A percentile compares a stretch with the other conserved stretches of the same genome.
Conservation (phyloP, 768 basidiomycete species). For the Pulveroboletus frians region DNA sequence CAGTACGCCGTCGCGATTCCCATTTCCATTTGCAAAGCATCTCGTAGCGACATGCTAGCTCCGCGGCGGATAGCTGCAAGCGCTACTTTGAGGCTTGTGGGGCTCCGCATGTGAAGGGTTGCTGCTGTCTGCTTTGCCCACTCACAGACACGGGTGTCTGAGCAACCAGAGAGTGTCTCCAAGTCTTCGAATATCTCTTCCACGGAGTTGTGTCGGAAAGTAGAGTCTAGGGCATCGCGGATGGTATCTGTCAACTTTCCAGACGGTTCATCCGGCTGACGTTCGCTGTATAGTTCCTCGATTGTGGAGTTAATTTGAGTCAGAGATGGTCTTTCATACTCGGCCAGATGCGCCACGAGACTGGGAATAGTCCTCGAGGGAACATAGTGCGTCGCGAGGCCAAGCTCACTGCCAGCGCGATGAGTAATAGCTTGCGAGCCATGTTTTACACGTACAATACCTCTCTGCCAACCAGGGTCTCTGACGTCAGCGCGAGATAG, state of each 20-base stretch:
- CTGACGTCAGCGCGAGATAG: slow-evolving; percentile 86
- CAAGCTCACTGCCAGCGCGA: slow-evolving; percentile 60
- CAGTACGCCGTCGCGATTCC: slow-evolving; percentile 86
- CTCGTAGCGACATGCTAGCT: slow-evolving; percentile 52
- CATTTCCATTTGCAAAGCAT: slow-evolving; percentile 79
- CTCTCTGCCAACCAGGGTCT: slow-evolving; percentile 66
- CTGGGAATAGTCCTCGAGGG: slow-evolving; percentile 69
- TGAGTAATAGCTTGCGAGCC: slow-evolving; percentile 8
- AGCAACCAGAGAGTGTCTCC: slow-evolving; percentile 32
- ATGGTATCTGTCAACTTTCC: slow-evolving; percentile 52
- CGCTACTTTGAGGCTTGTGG: slow-evolving; percentile 90
- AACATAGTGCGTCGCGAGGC: slow-evolving; percentile 92
- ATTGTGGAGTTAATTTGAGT: slow-evolving; percentile 64
- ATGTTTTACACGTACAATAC: slow-evolving; percentile 63
- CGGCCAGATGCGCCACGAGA: slow-evolving; percentile 63
- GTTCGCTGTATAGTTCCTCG: slow-evolving; percentile 56
- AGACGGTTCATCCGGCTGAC: slow-evolving; percentile 49
- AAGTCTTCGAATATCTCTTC: slow-evolving; percentile 65
- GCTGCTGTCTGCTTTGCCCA: slow-evolving; percentile 77
- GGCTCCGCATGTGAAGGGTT: slow-evolving; percentile 66
- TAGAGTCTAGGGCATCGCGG: slow-evolving; percentile 74
- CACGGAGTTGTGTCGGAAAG: slow-evolving; percentile 69
- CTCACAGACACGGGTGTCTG: slow-evolving; percentile 43
- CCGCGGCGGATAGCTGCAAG: slow-evolving; percentile 73
- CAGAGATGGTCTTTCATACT: slow-evolving; percentile 32